Percentiles rank a stretch among this genome's conserved stretches.
Conservation (phyloP, 768 basidiomycete species). For the Lyophyllum atratum region DNA sequence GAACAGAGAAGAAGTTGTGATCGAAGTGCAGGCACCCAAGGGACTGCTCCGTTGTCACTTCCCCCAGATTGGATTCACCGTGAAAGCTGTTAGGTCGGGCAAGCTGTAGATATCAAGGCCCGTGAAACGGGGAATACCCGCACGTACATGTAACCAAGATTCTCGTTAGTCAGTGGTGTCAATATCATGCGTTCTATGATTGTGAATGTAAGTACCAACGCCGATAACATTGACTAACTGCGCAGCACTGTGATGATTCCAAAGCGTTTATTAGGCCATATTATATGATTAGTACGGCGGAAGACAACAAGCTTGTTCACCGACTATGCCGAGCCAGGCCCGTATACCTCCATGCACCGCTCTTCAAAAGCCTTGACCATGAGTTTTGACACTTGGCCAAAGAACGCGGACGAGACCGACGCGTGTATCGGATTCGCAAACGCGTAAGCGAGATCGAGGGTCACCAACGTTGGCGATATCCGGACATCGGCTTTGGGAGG, state of each 20-base stretch:
- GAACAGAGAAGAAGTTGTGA: slow-evolving; percentile 46
- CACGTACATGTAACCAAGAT: not conserved
- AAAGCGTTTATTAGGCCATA: not conserved
- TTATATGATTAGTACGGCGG: not conserved
- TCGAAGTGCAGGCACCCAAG: slow-evolving; percentile 44
- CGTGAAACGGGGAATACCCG: not conserved
- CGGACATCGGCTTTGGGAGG: slow-evolving; percentile 14
- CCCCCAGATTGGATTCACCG: slow-evolving; percentile 44
- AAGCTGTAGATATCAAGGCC: slow-evolving; percentile 10
- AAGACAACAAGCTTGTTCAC: not conserved
- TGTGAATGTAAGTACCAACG: too few relatives aligned
- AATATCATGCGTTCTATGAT: too few relatives aligned
- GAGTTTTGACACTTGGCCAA: slow-evolving; percentile 81
- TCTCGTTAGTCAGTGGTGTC: too few relatives aligned
- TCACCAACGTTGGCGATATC: slow-evolving; percentile 70
- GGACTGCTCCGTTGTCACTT: slow-evolving; percentile 53
- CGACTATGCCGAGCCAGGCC: slow-evolving; percentile 32
- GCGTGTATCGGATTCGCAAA: slow-evolving; percentile 89
- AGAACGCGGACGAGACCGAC: slow-evolving; percentile 79
- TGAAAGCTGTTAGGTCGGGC: slow-evolving; percentile 17
- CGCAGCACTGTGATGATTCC: too few relatives aligned
- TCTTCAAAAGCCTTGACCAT: slow-evolving; percentile 95
- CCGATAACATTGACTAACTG: too few relatives aligned
- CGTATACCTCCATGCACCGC: slow-evolving; percentile 76
- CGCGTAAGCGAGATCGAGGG: slow-evolving; percentile 81